Evolutionary conservation across 495 filamentous ascomycete species (phyloP).

Genomic region (Penicillium lividum): DNA sequence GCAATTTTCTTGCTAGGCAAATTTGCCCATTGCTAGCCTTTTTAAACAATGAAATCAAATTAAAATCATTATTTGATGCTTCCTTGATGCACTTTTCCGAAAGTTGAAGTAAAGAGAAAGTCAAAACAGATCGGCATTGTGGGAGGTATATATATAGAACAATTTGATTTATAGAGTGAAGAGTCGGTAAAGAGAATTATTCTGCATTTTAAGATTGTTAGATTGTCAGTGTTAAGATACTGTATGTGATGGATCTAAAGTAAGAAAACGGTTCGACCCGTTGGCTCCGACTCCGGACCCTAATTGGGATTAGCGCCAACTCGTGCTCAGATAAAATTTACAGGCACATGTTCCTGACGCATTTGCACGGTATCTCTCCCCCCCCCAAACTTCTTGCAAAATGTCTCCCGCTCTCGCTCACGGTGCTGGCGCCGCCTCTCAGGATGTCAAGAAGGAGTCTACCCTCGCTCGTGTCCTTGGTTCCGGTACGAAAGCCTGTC

Average conservation of each 20-base stretch:
- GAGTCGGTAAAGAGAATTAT: too few relatives aligned
- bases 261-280: background rate
- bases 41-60: constrained; percentile 8
- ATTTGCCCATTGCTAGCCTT: constrained; percentile 2
- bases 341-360: constrained; percentile 22
- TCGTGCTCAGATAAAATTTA: constrained; percentile 29
- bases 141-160: background rate
- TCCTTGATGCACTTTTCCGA: background rate
- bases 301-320: constrained; percentile 33
- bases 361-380: constrained; percentile 21
- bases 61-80: background rate
- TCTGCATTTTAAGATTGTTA: too few relatives aligned
- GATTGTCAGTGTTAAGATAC: too few relatives aligned
- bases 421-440: constrained; percentile 54
- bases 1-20: constrained; percentile 19
- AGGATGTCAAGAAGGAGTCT: constrained; percentile 82
- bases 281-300: constrained; percentile 28
- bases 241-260: too few relatives aligned
- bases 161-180: background rate
- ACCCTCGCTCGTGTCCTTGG: constrained; percentile 83
- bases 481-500: constrained; percentile 64
- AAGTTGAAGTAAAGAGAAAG: background rate
- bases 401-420: constrained; percentile 56
- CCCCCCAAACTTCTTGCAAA: constrained; percentile 18
- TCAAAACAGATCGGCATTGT: background rate